Conservation (phyloP, 257 asterid genomes). For the Fraxinus americana region DNA sequence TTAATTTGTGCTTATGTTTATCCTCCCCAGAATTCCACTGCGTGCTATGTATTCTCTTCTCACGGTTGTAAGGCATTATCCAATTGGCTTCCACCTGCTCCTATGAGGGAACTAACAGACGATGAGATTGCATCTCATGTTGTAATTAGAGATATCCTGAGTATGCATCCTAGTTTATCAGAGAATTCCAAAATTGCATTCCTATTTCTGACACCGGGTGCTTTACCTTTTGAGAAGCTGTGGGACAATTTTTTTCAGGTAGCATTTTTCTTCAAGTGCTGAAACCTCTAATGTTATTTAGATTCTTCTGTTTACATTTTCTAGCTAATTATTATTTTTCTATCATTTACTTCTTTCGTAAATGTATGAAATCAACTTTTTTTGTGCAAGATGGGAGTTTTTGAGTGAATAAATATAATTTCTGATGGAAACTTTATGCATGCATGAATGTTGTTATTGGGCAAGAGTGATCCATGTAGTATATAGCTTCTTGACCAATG, state of each 20-base stretch:
- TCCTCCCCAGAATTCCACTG: conserved; percentile 82
- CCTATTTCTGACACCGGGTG: conserved; percentile 89
- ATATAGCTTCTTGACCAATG: too few relatives aligned
- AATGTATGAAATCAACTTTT: background rate
- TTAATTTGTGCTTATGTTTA: conserved; percentile 83
- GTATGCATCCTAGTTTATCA: conserved; percentile 51
- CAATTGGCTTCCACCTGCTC: conserved; percentile 85
- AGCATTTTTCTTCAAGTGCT: conserved; percentile 12
- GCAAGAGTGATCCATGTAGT: background rate
- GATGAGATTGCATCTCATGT: conserved; percentile 82
- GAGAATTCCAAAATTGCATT: conserved; percentile 83
- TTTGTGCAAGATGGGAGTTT: background rate
- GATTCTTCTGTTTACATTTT: background rate
- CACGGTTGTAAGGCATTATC: conserved; percentile 70
- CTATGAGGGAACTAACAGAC: conserved; percentile 78
- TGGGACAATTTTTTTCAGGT: conserved; percentile 99
- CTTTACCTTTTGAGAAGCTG: conserved; percentile 94
- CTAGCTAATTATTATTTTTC: background rate
- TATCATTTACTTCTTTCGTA: background rate
- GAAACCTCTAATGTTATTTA: background rate
- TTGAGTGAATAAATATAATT: background rate
- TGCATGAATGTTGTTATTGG: background rate
- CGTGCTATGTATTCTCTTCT: conserved; percentile 85
- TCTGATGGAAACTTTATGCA: background rate
- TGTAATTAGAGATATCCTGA: conserved; percentile 82